Evolutionary conservation across 139 green algal genomes (phyloP), one percentile per base, ranked within the genome.

Genomic region (Mychonastes homosphaera): DNA sequence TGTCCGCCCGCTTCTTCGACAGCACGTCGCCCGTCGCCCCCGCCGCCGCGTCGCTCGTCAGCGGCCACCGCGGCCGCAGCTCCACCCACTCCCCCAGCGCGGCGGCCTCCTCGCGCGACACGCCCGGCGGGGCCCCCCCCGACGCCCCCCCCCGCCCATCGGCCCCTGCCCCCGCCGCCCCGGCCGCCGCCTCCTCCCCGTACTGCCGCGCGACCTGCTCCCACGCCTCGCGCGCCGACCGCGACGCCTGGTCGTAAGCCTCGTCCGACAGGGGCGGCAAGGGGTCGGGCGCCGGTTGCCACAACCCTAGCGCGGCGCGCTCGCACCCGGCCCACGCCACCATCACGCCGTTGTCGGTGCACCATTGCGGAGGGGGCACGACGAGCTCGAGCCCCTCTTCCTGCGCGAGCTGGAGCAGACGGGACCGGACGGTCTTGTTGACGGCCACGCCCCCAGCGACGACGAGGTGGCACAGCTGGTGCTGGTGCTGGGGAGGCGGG

Each of bases 321-420:
- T 98, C 92, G n/a, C 91, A 29, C 7, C 90, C 92, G 2, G 88
- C 78, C 92, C 92, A 98, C 0, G 87, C 92, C 38, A 96, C 89
- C 92, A 98, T 98, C 6, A 95, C 87, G 6, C 91, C 92, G 53
- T 98, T 98, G 71, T 98, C 92, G 3, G 90, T 97, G 74, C 92
- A 98, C 34, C 88, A 84, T 24, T 69, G 53, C 0, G 91, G 77
- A 12, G 79, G 78, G 1, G 91, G 91, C 38, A 81, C 76, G 12
- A 92, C 78, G 26, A 96, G 58, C 24, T 70, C 9, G 47, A 94
- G 52, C 15, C 60, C 73, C 9, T 41, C 47, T 4, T 63, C 30
- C 3, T 35, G 61, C 0, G 74, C 77, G 8, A 85, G 69, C 58
- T 70, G 61, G 35, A 39, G 21, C 3, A 1, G 43, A 45, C 10